Evolutionary conservation across 2,329 filamentous ascomycete genomes (phyloP).

Genomic region (Aureobasidium sp.): DNA sequence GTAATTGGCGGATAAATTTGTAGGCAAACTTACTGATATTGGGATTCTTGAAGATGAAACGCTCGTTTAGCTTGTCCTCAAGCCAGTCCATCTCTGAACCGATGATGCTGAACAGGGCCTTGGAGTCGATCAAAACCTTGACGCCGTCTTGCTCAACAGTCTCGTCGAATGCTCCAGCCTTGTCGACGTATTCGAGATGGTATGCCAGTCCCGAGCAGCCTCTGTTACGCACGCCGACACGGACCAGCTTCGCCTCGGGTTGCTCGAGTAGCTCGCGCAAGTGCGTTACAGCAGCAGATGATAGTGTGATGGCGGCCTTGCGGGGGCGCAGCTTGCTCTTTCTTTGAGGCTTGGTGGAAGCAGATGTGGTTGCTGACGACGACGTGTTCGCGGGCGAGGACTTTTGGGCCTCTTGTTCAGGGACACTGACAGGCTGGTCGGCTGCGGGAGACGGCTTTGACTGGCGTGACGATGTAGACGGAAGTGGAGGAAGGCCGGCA

Average conservation of each 20-base stretch:
- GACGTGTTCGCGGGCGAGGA: slow-evolving; percentile 28
- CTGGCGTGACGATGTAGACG: slow-evolving; percentile 43
- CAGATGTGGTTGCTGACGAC: slow-evolving; percentile 22
- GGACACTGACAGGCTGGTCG: slow-evolving; percentile 39
- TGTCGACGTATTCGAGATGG: slow-evolving; percentile 90
- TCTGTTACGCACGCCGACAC: slow-evolving; percentile 87
- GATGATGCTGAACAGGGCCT: slow-evolving; percentile 95
- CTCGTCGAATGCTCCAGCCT: slow-evolving; percentile 82
- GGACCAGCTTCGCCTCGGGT: slow-evolving; percentile 85
- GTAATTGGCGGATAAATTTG: not conserved
- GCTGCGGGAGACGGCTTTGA: slow-evolving; percentile 8
- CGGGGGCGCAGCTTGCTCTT: slow-evolving; percentile 66
- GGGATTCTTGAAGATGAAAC: slow-evolving; percentile 92
- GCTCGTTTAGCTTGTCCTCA: slow-evolving; percentile 85
- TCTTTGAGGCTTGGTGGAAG: slow-evolving; percentile 47
- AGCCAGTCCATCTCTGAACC: slow-evolving; percentile 99
- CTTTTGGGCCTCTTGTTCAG: slow-evolving; percentile 62
- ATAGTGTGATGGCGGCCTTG: slow-evolving; percentile 87
- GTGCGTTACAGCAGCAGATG: slow-evolving; percentile 71
- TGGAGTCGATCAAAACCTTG: slow-evolving; percentile 92
- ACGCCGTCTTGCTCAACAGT: slow-evolving; percentile 92
- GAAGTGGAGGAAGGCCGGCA: slow-evolving; percentile 37
- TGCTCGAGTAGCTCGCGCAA: slow-evolving; percentile 70
- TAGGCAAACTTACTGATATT: slow-evolving; percentile 77
- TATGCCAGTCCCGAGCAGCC: slow-evolving; percentile 93